Evolutionary conservation across 805 yeast species (phyloP).

Genomic region (Schizosaccharomyces cryophilus): DNA sequence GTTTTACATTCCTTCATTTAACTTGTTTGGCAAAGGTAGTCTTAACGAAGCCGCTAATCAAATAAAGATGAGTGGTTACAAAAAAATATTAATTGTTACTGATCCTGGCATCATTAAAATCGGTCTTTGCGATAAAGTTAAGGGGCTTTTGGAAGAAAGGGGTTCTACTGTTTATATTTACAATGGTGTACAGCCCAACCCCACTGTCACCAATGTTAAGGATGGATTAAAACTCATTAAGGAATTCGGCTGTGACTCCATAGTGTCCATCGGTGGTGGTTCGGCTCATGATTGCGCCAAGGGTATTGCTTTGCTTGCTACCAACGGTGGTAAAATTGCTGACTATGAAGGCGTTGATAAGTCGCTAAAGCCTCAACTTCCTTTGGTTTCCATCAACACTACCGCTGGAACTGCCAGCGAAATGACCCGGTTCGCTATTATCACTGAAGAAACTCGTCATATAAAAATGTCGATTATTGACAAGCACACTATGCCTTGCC

Average conservation of each 20-base stretch:
- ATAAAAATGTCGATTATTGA: neutral
- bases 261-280: neutral
- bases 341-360: neutral
- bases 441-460: slow-evolving; percentile 1
- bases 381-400: neutral
- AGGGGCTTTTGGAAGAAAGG: neutral
- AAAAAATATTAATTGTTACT: neutral
- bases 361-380: neutral
- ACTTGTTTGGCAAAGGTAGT: neutral
- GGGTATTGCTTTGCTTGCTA: slow-evolving; percentile 1
- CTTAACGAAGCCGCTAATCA: neutral
- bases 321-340: neutral
- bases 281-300: slow-evolving; percentile 1
- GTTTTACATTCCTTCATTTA: neutral
- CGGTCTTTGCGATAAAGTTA: neutral
- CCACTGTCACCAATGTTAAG: neutral
- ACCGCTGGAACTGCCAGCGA: neutral
- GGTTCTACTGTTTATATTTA: neutral
- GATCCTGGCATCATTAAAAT: slow-evolving; percentile 1
- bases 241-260: neutral
- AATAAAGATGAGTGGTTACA: neutral
- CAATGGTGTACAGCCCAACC: neutral
- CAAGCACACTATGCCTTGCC: neutral
- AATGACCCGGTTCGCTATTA: neutral
- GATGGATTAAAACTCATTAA: neutral